Evolutionary conservation across 805 yeast species (phyloP).

Genomic region (Tetrapisispora taiwanensis): DNA sequence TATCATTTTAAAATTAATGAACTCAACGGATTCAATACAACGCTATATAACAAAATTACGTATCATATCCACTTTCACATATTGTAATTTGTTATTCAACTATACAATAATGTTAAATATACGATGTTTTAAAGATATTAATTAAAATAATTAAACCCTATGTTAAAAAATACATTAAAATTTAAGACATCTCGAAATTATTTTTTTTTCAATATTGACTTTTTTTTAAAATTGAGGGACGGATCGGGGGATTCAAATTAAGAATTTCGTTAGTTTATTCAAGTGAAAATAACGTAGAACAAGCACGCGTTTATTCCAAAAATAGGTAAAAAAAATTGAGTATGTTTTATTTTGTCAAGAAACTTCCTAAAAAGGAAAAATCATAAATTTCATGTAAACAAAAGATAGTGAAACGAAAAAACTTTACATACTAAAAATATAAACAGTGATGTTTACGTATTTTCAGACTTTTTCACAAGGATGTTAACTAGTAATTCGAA

Average conservation of each 20-base stretch:
- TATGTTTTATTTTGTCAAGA: conserved; percentile 1
- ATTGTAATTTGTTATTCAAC: too few species aligned
- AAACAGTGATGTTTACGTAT: conserved; percentile 1
- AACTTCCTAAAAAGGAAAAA: conserved; percentile 8
- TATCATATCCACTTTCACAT: too few species aligned
- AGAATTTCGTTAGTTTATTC: too few species aligned
- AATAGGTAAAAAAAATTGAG: not conserved
- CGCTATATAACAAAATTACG: too few species aligned
- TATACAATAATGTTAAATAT: too few species aligned
- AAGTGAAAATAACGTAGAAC: not conserved
- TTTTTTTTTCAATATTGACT: too few species aligned
- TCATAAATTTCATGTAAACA: conserved; percentile 6
- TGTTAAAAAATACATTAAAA: not conserved
- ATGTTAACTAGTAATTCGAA: not conserved
- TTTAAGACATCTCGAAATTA: not conserved
- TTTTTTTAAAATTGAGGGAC: conserved; percentile 1
- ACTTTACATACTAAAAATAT: not conserved
- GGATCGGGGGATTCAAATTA: not conserved
- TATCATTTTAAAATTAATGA: too few species aligned
- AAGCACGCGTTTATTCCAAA: not conserved
- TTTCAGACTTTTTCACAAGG: not conserved
- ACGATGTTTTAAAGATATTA: too few species aligned
- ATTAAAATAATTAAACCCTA: not conserved
- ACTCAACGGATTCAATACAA: too few species aligned
- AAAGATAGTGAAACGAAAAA: not conserved